A percentile compares a stretch with the other conserved stretches of the same genome.
phyloP scores from a whole-genome alignment of 1,284 basidiomycete species.

The Tranzscheliella williamsii region DNA sequence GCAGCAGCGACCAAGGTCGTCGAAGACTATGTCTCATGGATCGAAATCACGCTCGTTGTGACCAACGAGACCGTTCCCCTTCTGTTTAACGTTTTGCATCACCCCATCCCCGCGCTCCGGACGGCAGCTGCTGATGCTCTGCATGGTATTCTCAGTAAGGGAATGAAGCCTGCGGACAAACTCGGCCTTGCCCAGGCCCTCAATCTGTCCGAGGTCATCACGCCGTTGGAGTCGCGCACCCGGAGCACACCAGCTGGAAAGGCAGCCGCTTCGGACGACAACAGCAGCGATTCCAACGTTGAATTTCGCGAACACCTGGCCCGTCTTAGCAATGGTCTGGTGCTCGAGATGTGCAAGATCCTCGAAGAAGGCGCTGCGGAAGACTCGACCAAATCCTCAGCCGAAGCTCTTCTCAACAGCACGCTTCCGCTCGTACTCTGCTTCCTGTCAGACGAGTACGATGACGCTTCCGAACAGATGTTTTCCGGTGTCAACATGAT shows the following conservation, averaged over 20 bases:
- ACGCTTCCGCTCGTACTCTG: constrained; percentile 80
- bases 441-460: constrained; percentile 83
- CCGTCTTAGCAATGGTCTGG: constrained; percentile 79
- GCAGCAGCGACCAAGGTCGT: constrained; percentile 84
- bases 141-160: constrained; percentile 82
- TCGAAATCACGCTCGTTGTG: constrained; percentile 93
- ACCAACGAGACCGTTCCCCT: constrained; percentile 85
- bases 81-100: constrained; percentile 80
- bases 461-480: constrained; percentile 54
- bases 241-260: constrained; percentile 17
- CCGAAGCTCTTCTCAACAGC: constrained; percentile 71
- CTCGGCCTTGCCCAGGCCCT: constrained; percentile 87
- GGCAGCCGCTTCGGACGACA: constrained; percentile 53
- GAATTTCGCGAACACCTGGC: constrained; percentile 88
- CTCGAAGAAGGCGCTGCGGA: constrained; percentile 69
- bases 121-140: constrained; percentile 80
- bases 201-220: constrained; percentile 64
- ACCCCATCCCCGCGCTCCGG: constrained; percentile 70
- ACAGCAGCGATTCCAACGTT: constrained; percentile 71
- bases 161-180: constrained; percentile 89
- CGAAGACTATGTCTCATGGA: constrained; percentile 94
- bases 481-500: constrained; percentile 48
- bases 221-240: constrained; percentile 46
- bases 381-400: constrained; percentile 71
- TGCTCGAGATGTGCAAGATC: constrained; percentile 82